Percentiles rank a stretch among this genome's conserved stretches.
These are phyloP conservation scores for Talaromyces sp. DNA, from an alignment of 2,329 filamentous ascomycete species.

Conservation along the genomic window DNA sequence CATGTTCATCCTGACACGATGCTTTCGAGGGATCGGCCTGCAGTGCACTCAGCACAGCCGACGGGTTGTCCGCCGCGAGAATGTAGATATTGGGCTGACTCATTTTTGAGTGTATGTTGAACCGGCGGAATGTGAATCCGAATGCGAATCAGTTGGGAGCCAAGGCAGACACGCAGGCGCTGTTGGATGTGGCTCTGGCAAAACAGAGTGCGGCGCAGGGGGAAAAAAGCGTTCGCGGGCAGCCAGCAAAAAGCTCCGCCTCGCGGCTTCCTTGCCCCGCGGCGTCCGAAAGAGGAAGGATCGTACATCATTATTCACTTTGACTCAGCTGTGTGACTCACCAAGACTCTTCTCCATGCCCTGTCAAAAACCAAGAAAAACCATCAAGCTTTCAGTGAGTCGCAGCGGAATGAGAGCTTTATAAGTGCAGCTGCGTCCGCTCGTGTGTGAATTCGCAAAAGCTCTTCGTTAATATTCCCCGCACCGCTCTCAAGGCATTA, in stretches of 20 bases:
- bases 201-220: background rate
- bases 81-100: constrained; percentile 59
- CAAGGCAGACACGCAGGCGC: background rate
- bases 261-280: constrained; percentile 9
- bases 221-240: background rate
- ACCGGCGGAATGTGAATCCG: background rate
- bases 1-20: constrained; percentile 76
- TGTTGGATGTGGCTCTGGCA: background rate
- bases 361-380: background rate
- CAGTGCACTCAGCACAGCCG: constrained; percentile 68
- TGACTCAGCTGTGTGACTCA: background rate
- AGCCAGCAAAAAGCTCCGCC: background rate
- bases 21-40: constrained; percentile 70
- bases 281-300: constrained; percentile 11
- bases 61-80: constrained; percentile 75
- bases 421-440: background rate
- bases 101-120: constrained; percentile 19
- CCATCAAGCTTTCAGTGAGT: background rate
- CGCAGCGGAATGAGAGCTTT: background rate
- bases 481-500: background rate
- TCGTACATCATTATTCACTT: background rate
- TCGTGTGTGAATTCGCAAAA: background rate
- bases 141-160: background rate
- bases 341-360: background rate
- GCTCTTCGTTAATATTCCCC: background rate